A percentile compares a stretch with the other conserved stretches of the same genome.
Conservation (phyloP, 2,329 filamentous ascomycete genomes). For the Botryotinia globosa region DNA sequence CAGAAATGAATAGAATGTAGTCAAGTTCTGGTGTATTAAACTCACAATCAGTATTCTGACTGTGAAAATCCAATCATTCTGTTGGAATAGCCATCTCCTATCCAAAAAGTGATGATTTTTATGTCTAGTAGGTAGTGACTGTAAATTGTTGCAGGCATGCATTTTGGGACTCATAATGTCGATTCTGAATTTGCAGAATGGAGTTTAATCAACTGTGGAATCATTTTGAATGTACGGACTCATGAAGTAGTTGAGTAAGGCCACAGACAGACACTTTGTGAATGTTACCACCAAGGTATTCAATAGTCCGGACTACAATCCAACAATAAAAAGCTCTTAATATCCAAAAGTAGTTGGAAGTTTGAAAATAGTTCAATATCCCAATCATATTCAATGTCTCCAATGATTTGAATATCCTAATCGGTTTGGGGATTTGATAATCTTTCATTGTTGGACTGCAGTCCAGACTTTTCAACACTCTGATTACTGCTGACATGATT, state of each 20-base stretch:
- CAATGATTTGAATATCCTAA: too few relatives aligned
- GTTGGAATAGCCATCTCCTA: neutral
- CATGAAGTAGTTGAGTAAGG: neutral
- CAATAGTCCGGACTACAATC: too few relatives aligned
- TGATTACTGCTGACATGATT: too few relatives aligned
- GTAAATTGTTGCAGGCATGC: neutral
- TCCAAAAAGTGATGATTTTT: neutral
- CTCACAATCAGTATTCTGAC: neutral
- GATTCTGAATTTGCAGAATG: neutral
- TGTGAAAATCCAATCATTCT: neutral
- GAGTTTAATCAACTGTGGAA: neutral
- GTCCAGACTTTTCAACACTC: too few relatives aligned
- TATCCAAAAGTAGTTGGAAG: too few relatives aligned
- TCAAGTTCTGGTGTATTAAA: neutral
- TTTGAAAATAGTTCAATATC: too few relatives aligned
- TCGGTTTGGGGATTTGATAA: too few relatives aligned
- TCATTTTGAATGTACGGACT: neutral
- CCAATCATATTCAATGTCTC: too few relatives aligned
- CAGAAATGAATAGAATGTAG: neutral
- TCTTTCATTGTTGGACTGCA: too few relatives aligned
- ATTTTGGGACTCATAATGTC: neutral
- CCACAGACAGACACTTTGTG: too few relatives aligned
- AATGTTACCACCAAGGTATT: too few relatives aligned
- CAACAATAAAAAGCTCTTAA: too few relatives aligned
- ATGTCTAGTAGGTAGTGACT: neutral